These are phyloP conservation scores for Phialophora verrucosa DNA, from an alignment of 2,329 filamentous ascomycete species.

Conservation along the genomic window DNA sequence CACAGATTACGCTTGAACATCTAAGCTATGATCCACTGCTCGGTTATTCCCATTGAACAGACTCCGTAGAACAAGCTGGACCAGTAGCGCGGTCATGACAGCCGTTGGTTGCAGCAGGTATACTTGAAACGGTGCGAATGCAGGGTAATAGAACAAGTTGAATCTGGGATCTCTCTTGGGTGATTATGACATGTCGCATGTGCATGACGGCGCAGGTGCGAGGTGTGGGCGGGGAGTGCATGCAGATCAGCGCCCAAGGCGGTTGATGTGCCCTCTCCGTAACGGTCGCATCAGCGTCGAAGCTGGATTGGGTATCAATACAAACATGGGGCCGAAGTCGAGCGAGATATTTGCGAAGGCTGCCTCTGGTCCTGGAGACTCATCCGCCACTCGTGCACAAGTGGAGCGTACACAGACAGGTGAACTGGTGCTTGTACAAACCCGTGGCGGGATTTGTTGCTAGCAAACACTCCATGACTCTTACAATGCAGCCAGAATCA, in stretches of 20 bases:
- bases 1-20: too few relatives aligned
- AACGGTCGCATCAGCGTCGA: not conserved
- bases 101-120: not conserved
- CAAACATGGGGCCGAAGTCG: not conserved
- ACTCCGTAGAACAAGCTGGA: too few relatives aligned
- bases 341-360: not conserved
- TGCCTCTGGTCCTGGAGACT: not conserved
- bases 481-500: not conserved
- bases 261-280: not conserved
- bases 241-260: not conserved
- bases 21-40: too few relatives aligned
- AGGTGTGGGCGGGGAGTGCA: constrained; percentile 2
- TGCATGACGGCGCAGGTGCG: not conserved
- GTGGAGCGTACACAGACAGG: not conserved
- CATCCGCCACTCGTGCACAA: not conserved
- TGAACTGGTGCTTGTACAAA: not conserved
- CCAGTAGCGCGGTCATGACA: too few relatives aligned
- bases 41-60: too few relatives aligned
- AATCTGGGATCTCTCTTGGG: not conserved
- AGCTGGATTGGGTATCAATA: not conserved
- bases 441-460: not conserved
- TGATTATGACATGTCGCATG: constrained; percentile 17
- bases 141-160: not conserved
- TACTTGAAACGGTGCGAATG: not conserved
- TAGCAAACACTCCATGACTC: not conserved